Percentiles rank a stretch among this genome's conserved stretches.
Conservation (phyloP, 2,329 filamentous ascomycete species). For the Verticillium dahliae region DNA sequence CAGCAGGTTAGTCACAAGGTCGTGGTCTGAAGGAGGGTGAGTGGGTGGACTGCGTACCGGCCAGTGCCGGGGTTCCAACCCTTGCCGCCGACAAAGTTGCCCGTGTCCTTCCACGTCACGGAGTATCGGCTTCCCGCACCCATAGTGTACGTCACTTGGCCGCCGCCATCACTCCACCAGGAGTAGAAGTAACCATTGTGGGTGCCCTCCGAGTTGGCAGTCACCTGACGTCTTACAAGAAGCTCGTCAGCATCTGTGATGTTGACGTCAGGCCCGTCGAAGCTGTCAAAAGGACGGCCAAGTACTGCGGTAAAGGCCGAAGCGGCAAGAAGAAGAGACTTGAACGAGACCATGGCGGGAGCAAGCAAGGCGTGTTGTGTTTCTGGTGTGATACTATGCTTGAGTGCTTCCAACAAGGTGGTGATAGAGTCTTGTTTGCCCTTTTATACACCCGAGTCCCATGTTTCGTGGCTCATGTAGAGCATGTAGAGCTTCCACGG, state of each 20-base stretch:
- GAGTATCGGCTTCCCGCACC: conserved; percentile 41
- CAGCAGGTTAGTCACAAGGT: background rate
- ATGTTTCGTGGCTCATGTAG: too few relatives aligned
- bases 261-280: conserved; percentile 19
- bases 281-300: conserved; percentile 23
- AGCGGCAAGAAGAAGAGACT: conserved; percentile 3
- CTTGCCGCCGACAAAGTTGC: conserved; percentile 43
- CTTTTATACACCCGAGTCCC: background rate
- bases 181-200: conserved; percentile 55
- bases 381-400: background rate
- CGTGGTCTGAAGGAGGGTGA: too few relatives aligned
- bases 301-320: conserved; percentile 4
- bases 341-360: background rate
- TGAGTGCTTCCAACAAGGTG: too few relatives aligned
- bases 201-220: conserved; percentile 40
- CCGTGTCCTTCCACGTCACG: conserved; percentile 39
- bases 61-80: conserved; percentile 36
- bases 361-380: too few relatives aligned
- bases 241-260: conserved; percentile 16
- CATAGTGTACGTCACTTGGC: conserved; percentile 48
- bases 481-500: too few relatives aligned
- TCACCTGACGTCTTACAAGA: conserved; percentile 25
- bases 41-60: conserved; percentile 15
- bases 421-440: too few relatives aligned
- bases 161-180: conserved; percentile 51